Percentiles rank a stretch among this genome's conserved stretches.
phyloP scores from a whole-genome alignment of 2,329 filamentous ascomycete genomes.

The Leptographium lundbergii region DNA sequence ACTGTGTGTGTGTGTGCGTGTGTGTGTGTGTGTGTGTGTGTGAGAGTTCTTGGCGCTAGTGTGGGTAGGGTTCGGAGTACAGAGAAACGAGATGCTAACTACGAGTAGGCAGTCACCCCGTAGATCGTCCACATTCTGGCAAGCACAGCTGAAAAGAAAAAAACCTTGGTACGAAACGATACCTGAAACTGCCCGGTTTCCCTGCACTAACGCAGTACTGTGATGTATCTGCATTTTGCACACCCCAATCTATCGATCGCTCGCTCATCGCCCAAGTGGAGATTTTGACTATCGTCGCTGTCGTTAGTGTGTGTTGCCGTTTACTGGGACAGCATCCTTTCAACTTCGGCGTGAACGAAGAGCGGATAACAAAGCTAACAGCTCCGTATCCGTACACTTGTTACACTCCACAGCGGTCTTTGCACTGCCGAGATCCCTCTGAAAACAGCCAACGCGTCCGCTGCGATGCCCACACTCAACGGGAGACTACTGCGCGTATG shows the following conservation, averaged over 20 bases:
- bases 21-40: neutral
- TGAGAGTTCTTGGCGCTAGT: neutral
- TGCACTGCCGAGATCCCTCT: neutral
- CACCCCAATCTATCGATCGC: neutral
- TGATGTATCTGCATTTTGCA: neutral
- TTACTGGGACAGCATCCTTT: neutral
- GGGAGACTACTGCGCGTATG: neutral
- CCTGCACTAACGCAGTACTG: neutral
- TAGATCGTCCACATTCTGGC: neutral
- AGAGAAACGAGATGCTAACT: too few relatives aligned
- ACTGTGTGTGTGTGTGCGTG: neutral
- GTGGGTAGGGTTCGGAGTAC: neutral
- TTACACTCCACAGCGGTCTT: neutral
- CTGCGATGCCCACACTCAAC: neutral
- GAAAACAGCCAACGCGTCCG: neutral
- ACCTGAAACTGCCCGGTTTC: neutral
- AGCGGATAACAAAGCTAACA: neutral
- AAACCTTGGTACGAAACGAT: neutral
- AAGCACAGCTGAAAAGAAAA: neutral
- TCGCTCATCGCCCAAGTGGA: slow-evolving; percentile 1
- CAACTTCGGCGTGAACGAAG: neutral
- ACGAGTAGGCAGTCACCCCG: neutral
- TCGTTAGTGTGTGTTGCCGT: neutral
- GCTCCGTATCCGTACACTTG: neutral
- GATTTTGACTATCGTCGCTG: neutral